Evolutionary conservation across 768 basidiomycete genomes (phyloP).

Genomic region (Boletales sp.): DNA sequence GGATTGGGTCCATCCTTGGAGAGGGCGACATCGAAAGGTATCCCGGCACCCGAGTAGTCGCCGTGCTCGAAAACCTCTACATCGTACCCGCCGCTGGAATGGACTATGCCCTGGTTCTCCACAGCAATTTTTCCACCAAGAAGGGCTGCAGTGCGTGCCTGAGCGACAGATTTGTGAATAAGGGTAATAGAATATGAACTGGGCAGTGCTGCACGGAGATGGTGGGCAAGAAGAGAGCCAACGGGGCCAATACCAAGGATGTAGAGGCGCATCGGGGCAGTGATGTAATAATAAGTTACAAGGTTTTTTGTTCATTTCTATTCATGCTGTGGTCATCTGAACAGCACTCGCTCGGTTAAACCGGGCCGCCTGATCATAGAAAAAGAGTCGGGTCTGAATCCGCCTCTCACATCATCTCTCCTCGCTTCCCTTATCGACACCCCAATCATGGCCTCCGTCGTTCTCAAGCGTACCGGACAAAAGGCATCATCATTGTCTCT

Average conservation of each 20-base stretch:
- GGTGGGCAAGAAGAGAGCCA: conserved; percentile 76
- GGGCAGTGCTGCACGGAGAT: conserved; percentile 64
- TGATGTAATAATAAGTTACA: not conserved
- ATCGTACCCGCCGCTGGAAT: conserved; percentile 42
- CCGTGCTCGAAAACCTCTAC: conserved; percentile 45
- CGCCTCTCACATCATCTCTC: too few relatives aligned
- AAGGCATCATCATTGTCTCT: conserved; percentile 38
- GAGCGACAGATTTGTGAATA: conserved; percentile 54
- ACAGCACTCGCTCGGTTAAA: not conserved
- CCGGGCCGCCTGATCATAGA: conserved; percentile 12
- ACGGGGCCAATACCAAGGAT: conserved; percentile 79
- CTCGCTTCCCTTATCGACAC: conserved; percentile 7
- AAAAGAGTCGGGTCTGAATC: too few relatives aligned
- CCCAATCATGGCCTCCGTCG: conserved; percentile 47
- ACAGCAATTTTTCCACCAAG: conserved; percentile 41
- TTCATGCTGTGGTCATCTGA: conserved; percentile 5
- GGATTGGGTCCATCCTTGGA: conserved; percentile 13
- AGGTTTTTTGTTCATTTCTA: too few relatives aligned
- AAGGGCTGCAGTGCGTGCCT: conserved; percentile 33
- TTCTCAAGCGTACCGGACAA: conserved; percentile 56
- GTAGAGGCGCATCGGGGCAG: conserved; percentile 52
- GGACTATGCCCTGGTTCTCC: conserved; percentile 46
- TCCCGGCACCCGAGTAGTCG: conserved; percentile 20
- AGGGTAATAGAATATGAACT: conserved; percentile 56
- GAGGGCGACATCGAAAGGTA: conserved; percentile 13